These are phyloP conservation scores for Boletellus deceptivus DNA, from an alignment of 1,284 basidiomycete species.

Conservation along the genomic window DNA sequence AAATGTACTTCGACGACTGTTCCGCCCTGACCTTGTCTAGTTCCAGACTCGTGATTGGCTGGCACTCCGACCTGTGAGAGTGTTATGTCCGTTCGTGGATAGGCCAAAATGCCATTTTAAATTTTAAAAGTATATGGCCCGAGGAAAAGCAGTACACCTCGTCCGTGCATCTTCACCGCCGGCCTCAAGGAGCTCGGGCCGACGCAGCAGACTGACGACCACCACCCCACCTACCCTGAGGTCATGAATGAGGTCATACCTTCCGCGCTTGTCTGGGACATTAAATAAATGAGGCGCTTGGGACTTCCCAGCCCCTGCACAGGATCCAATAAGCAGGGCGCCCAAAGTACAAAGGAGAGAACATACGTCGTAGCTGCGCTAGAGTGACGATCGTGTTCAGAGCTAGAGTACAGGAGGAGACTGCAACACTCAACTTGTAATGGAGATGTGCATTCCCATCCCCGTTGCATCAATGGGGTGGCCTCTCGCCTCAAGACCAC, in stretches of 20 bases:
- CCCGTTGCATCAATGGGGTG: constrained; percentile 80
- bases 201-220: constrained; percentile 69
- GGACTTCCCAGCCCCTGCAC: constrained; percentile 58
- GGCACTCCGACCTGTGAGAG: constrained; percentile 67
- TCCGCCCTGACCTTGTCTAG: constrained; percentile 74
- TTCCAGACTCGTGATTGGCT: constrained; percentile 56
- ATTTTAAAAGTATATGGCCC: not conserved
- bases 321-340: constrained; percentile 19
- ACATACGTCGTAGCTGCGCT: constrained; percentile 74
- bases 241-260: constrained; percentile 82
- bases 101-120: no score
- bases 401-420: not conserved
- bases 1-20: constrained; percentile 40
- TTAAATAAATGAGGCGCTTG: constrained; percentile 73
- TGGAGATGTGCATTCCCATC: constrained; percentile 81
- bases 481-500: constrained; percentile 83
- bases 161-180: constrained; percentile 61
- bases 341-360: not conserved
- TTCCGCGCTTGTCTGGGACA: constrained; percentile 60
- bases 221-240: constrained; percentile 79
- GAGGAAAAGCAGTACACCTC: constrained; percentile 41
- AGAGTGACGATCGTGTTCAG: not conserved
- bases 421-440: constrained; percentile 54
- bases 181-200: constrained; percentile 67
- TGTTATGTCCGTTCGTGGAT: no score